Base-by-base conservation (phyloP, 2,329 filamentous ascomycete species). In the Xylariomycetidae sp. region DNA sequence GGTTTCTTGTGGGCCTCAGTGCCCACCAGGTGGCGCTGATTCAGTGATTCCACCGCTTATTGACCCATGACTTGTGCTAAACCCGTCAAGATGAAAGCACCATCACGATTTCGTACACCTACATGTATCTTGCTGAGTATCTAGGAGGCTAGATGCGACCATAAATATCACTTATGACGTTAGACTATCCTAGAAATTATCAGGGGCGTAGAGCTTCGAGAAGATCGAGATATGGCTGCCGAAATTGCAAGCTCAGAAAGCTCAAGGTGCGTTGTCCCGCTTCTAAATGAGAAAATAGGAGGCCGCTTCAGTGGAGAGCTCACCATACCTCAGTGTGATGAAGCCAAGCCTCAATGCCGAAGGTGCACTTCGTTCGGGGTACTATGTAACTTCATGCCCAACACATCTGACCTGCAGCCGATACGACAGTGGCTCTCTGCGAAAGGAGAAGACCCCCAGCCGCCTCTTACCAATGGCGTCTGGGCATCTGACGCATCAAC, bases 171-270 rank as follows among this genome's bases (percentile, higher is more conserved):
- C n/a, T n/a, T n/a, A n/a, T n/a, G n/a, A n/a, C n/a, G n/a, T n/a
- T n/a, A n/a, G n/a, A n/a, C n/a, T n/a, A 8, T 16, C 7, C 32
- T 15, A 16, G 22, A 20, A 27, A 13, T 16, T 15, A 10, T 18
- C 40, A 17, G 20, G 16, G 25, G 23, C 36, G 38, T n/a, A 42
- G 19, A 40, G 16, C 34, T 10, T 11, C 16, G 25, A 37, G 53
- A 19, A 61, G 66, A 36, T 70, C 67, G 12, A 60, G 65, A 48
- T 58, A 54, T 38, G 69, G 69, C 20, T 73, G 69, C 33, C 61
- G 64, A 9, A 72, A 72, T 43, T 73, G 69, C 52, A 72, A 72
- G 47, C 58, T 72, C 4, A 46, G 69, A 38, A 69, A 69, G 42
- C 39, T 72, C 34, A 72, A 70, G 57, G 68, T 68, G 16, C 13